Evolutionary conservation across 768 basidiomycete genomes (phyloP).

Genomic region (Panaeolus papilionaceus): DNA sequence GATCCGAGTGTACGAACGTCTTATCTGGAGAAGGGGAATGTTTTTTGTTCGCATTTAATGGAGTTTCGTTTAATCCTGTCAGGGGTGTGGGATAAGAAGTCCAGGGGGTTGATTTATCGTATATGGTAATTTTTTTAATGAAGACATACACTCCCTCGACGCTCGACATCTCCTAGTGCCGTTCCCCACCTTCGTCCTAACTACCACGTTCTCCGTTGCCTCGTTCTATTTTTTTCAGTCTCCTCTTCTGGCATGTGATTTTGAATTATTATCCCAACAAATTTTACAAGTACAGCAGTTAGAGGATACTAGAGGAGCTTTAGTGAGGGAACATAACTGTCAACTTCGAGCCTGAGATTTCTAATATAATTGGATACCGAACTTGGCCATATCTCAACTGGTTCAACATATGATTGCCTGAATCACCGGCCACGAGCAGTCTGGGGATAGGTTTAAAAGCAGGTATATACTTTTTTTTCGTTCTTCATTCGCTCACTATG

Average conservation of each 20-base stretch:
- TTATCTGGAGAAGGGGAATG: neutral
- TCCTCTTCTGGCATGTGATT: constrained; percentile 1
- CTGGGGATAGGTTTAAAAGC: constrained; percentile 4
- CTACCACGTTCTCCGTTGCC: neutral
- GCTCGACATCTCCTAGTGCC: neutral
- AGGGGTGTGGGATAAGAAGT: constrained; percentile 10
- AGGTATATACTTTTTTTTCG: neutral
- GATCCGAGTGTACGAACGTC: neutral
- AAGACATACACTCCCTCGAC: neutral
- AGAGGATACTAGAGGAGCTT: neutral
- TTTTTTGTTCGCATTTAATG: neutral
- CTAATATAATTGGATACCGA: neutral
- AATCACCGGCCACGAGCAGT: neutral
- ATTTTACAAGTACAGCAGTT: neutral
- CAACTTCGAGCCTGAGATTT: neutral
- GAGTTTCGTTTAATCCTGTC: neutral
- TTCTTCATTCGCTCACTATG: constrained; percentile 4
- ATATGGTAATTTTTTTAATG: constrained; percentile 6
- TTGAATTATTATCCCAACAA: neutral
- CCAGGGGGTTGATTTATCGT: constrained; percentile 11
- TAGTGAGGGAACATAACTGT: constrained; percentile 11
- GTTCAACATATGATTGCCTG: constrained; percentile 4
- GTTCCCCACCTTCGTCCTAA: neutral
- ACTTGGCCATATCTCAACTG: constrained; percentile 11
- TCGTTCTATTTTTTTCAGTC: neutral